Evolutionary conservation across 371 early-diverging fungal species (phyloP).

Genomic region (Apophysomyces sp.): DNA sequence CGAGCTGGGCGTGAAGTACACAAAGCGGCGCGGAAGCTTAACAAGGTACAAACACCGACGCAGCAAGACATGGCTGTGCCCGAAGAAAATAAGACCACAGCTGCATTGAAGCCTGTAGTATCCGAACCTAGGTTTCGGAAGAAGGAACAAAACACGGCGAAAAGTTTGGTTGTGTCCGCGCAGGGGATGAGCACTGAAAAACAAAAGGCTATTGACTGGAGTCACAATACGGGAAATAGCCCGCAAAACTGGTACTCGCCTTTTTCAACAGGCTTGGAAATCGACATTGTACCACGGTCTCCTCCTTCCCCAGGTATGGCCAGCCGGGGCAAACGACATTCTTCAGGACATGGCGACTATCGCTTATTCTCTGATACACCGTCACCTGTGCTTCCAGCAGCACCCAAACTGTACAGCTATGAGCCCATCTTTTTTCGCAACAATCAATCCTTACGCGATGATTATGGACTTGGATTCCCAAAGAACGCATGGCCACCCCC

Average conservation of each 20-base stretch:
- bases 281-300: slow-evolving; percentile 9
- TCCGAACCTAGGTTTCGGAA: not conserved
- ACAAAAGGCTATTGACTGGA: not conserved
- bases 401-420: not conserved
- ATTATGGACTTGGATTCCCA: not conserved
- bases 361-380: not conserved
- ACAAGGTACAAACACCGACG: not conserved
- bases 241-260: slow-evolving; percentile 22
- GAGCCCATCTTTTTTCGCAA: not conserved
- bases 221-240: not conserved
- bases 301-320: not conserved
- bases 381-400: not conserved
- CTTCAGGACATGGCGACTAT: not conserved
- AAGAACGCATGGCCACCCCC: not conserved
- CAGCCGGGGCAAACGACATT: not conserved
- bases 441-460: not conserved
- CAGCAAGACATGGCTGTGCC: not conserved
- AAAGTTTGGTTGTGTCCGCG: not conserved
- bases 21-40: not conserved
- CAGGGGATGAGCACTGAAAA: not conserved
- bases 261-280: slow-evolving; percentile 19
- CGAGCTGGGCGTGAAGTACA: not conserved
- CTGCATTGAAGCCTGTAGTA: not conserved
- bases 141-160: not conserved
- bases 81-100: not conserved